Evolutionary conservation across 495 filamentous ascomycete species (phyloP), one percentile per base, ranked within the genome.

Genomic region (Antarctomyces pellizariae): DNA sequence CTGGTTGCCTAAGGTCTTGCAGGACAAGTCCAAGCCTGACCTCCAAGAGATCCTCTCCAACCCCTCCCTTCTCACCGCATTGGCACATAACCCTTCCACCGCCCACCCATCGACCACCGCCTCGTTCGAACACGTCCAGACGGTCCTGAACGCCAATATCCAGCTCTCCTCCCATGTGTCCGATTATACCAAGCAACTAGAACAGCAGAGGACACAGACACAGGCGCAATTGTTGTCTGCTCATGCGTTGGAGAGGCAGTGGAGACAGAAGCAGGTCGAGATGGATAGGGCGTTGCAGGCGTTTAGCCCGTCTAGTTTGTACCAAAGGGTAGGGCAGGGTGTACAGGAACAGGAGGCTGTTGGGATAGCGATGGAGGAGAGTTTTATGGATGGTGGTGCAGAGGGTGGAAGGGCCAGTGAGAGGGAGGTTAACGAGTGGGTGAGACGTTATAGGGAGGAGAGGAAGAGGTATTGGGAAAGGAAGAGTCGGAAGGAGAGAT

Each of bases 221-320:
- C 78, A 93, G 45, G 66, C 72, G 2, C 73, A 82, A 26, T 66
- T 97, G 2, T 64, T 95, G 1, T 59, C 69, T 2, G 65, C 84
- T 11, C 74, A 78, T 40, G 78, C 75, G 4, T 67, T 92, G 2
- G 86, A 93, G 43, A 68, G 76, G n/a, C 67, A 73, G 31, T 93
- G 86, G 80, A 67, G 74, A 22, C 62, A 69, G 24, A 90, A 89
- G 45, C 77, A 93, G 45, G 56, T 60, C 2, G 76, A 78, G 30
- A 86, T 90, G 71, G 86, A 97, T 42, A 49, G 60, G 3, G 78
- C 76, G 5, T 52, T 97, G 25, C 67, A 71, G 32, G 74, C 75
- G 6, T 97, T 86, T 53, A 71, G 74, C 18, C 77, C 83, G 0
- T 75, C 73, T 22, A 69, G 67, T 22, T 49, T 93, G 39, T 93